phyloP scores from a whole-genome alignment of 2,329 filamentous ascomycete genomes.

The Furcasterigmium furcatum region DNA sequence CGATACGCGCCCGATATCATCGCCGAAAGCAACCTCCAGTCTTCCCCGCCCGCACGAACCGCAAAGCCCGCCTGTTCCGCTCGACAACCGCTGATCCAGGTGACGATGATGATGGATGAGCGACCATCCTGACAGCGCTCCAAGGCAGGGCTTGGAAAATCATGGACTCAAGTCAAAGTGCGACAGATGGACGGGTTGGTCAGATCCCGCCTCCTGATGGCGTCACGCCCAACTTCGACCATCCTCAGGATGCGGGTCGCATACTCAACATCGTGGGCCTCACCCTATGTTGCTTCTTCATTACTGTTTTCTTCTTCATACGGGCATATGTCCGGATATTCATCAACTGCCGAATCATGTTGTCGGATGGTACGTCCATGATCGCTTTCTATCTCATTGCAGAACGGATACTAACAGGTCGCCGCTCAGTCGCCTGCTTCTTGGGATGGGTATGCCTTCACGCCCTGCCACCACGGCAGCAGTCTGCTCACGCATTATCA shows the following conservation, averaged over 20 bases:
- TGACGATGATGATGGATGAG: no score
- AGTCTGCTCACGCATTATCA: not conserved
- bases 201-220: constrained; percentile 16
- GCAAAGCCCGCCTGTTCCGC: no score
- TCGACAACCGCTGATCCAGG: no score
- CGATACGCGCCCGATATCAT: no score
- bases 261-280: constrained; percentile 4
- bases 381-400: not conserved
- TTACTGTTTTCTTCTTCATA: constrained; percentile 7
- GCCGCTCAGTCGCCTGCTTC: constrained; percentile 6
- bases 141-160: no score
- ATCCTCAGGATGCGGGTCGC: constrained; percentile 7
- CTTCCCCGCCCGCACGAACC: no score
- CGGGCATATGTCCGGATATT: constrained; percentile 8
- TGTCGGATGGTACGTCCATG: not conserved
- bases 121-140: no score
- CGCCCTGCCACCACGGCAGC: not conserved
- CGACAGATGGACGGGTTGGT: not conserved
- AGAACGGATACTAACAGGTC: constrained; percentile 1
- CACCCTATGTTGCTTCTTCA: not conserved
- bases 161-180: no score
- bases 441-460: constrained; percentile 5
- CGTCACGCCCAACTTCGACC: constrained; percentile 41
- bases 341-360: not conserved
- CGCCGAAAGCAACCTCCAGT: no score